These are phyloP conservation scores for Saussurea involucrata DNA, from an alignment of 129 eudicot species.

Conservation along the genomic window DNA sequence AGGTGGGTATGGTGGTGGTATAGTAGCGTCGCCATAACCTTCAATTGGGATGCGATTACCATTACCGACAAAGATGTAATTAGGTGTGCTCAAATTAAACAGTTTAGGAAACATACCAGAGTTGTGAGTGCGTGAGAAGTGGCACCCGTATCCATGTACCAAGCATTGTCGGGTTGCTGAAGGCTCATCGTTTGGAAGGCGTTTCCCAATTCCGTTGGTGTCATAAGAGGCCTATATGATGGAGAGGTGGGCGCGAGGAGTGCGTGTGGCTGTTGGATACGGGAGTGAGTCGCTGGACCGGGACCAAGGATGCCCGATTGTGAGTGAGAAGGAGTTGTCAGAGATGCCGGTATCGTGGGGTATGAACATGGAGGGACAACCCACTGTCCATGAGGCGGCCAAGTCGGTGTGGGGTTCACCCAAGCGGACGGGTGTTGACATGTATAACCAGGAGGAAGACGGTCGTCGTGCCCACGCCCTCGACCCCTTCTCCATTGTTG, in stretches of 20 bases:
- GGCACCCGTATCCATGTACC: neutral
- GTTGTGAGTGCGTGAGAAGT: neutral
- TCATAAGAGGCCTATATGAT: neutral
- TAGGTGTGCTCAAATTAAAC: neutral
- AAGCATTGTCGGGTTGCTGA: neutral
- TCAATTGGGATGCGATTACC: neutral
- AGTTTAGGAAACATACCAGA: neutral
- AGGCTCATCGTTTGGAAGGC: neutral
- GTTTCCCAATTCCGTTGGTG: neutral
- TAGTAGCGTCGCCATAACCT: neutral
- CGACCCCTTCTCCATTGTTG: neutral
- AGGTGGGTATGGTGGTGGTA: no score
- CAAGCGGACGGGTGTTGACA: no score
- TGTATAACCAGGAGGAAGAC: no score
- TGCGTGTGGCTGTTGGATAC: neutral
- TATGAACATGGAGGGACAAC: neutral
- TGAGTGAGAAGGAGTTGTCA: neutral
- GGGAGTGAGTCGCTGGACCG: neutral
- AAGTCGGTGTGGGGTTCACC: no score
- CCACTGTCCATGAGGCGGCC: neutral
- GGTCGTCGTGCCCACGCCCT: no score
- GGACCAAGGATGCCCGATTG: neutral
- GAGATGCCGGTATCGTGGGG: neutral
- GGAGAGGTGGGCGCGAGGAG: neutral
- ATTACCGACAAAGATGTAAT: neutral